Conservation (phyloP, 768 basidiomycete genomes). For the Trichaptum fuscoviolaceum region DNA sequence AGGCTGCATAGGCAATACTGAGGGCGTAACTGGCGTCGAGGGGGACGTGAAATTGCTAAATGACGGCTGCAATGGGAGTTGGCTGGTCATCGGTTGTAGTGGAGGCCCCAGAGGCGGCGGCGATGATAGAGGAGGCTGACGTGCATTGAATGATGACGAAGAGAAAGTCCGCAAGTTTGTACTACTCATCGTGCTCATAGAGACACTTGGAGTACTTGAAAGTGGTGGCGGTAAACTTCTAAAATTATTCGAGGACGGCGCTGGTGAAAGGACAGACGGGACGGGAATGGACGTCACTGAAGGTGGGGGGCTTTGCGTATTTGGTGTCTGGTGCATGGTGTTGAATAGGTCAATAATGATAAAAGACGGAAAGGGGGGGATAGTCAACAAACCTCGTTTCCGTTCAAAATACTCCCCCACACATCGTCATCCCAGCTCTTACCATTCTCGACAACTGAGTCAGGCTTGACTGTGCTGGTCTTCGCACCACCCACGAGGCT, state of each 20-base stretch:
- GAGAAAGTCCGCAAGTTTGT: constrained; percentile 34
- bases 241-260: constrained; percentile 8
- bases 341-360: background rate
- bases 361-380: background rate
- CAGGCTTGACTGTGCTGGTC: constrained; percentile 40
- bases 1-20: constrained; percentile 11
- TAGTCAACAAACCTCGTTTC: background rate
- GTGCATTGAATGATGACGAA: constrained; percentile 29
- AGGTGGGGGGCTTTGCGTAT: constrained; percentile 23
- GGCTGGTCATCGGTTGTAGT: constrained; percentile 9
- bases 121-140: constrained; percentile 20
- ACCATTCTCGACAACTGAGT: constrained; percentile 33
- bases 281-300: constrained; percentile 15
- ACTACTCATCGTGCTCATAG: constrained; percentile 16
- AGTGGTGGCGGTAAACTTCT: constrained; percentile 8
- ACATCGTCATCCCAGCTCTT: constrained; percentile 76
- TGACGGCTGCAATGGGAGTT: background rate
- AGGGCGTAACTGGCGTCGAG: constrained; percentile 2
- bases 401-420: constrained; percentile 71
- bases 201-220: constrained; percentile 7
- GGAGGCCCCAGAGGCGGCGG: constrained; percentile 10
- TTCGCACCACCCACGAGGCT: constrained; percentile 67
- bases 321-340: constrained; percentile 12
- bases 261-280: constrained; percentile 13
- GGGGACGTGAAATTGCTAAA: background rate